These are phyloP conservation scores for Lactarius trivialis DNA, from an alignment of 768 basidiomycete genomes.

Conservation along the genomic window DNA sequence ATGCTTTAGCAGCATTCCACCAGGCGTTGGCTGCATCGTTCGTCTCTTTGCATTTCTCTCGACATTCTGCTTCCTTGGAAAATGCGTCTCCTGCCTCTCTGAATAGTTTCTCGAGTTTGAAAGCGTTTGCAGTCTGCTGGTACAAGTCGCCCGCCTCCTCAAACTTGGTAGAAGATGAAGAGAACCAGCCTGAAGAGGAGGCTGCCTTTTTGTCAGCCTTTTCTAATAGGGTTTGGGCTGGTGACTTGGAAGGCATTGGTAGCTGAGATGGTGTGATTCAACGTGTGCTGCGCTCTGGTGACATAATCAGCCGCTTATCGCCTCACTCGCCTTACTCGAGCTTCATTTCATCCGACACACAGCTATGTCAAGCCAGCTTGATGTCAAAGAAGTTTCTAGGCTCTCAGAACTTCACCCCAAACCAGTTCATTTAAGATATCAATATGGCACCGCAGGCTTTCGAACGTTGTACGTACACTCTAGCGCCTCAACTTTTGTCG, in stretches of 20 bases:
- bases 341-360: neutral
- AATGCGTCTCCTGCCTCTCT: slow-evolving; percentile 90
- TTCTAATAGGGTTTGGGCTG: slow-evolving; percentile 67
- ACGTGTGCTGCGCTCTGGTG: slow-evolving; percentile 9
- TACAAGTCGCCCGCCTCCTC: slow-evolving; percentile 97
- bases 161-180: slow-evolving; percentile 72
- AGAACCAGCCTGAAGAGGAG: slow-evolving; percentile 84
- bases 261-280: slow-evolving; percentile 17
- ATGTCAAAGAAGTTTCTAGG: slow-evolving; percentile 38
- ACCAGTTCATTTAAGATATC: slow-evolving; percentile 59
- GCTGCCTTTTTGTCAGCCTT: slow-evolving; percentile 91
- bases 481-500: neutral
- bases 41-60: slow-evolving; percentile 77
- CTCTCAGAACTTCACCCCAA: slow-evolving; percentile 64
- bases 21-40: slow-evolving; percentile 98
- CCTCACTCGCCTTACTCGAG: neutral
- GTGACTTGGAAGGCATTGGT: slow-evolving; percentile 69
- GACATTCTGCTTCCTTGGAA: slow-evolving; percentile 89
- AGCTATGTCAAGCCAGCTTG: slow-evolving; percentile 26
- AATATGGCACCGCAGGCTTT: slow-evolving; percentile 95
- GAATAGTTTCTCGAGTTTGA: slow-evolving; percentile 88
- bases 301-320: slow-evolving; percentile 12
- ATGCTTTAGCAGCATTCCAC: slow-evolving; percentile 97
- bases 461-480: slow-evolving; percentile 65
- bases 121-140: slow-evolving; percentile 89